Evolutionary conservation across 2,329 filamentous ascomycete genomes (phyloP).

Genomic region (Aspergillus brunneoviolaceus): DNA sequence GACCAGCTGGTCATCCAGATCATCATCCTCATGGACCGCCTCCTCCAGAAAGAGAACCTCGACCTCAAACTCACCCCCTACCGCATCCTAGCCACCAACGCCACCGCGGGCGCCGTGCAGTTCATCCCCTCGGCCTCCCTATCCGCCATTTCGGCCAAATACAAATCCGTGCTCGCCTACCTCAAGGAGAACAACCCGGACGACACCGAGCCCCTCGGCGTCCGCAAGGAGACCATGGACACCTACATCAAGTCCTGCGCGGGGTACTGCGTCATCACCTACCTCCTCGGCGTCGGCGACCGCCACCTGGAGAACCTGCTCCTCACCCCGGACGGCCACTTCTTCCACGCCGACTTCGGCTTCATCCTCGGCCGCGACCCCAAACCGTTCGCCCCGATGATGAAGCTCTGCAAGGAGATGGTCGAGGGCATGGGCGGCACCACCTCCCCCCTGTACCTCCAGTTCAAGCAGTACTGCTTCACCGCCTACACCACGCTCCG

Average conservation of each 20-base stretch:
- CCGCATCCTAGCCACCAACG: constrained; percentile 90
- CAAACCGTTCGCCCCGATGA: constrained; percentile 93
- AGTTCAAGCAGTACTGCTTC: constrained; percentile 95
- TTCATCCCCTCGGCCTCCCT: constrained; percentile 86
- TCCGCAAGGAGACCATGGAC: constrained; percentile 89
- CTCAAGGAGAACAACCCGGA: constrained; percentile 89
- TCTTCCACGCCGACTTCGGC: constrained; percentile 98
- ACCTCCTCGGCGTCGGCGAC: constrained; percentile 93
- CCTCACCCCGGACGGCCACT: constrained; percentile 83
- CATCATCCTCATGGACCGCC: constrained; percentile 95
- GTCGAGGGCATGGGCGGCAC: constrained; percentile 96
- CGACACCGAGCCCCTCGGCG: constrained; percentile 73
- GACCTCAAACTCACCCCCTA: constrained; percentile 95
- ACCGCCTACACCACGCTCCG: constrained; percentile 88
- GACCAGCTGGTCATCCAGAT: constrained; percentile 97
- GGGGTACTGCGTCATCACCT: constrained; percentile 97
- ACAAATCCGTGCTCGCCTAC: constrained; percentile 76
- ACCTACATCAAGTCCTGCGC: constrained; percentile 95
- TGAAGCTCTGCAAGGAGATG: constrained; percentile 98
- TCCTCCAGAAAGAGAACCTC: constrained; percentile 92
- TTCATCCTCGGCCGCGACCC: constrained; percentile 97
- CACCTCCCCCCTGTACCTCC: constrained; percentile 74
- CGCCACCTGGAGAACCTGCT: constrained; percentile 94
- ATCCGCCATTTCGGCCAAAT: constrained; percentile 78
- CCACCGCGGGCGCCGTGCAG: constrained; percentile 84